phyloP scores from a whole-genome alignment of 106 monocot species.

The Xerophyta viscosa region DNA sequence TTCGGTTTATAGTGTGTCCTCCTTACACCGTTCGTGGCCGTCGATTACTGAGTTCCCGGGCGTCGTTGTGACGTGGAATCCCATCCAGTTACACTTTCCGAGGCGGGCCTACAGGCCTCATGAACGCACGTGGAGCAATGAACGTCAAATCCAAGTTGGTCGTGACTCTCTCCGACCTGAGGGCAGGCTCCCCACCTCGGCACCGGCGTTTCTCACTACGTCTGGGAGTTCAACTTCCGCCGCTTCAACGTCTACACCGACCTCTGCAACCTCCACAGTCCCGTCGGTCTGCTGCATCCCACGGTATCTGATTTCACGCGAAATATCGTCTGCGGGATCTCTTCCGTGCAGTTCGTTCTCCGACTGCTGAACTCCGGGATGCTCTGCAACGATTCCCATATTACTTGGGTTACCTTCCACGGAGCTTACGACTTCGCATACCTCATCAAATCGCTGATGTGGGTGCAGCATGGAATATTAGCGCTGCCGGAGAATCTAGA shows the following conservation, averaged over 20 bases:
- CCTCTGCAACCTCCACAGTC: constrained; percentile 7
- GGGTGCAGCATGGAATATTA: constrained; percentile 13
- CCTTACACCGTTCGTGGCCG: constrained; percentile 22
- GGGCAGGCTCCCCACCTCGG: constrained; percentile 6
- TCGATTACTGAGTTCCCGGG: constrained; percentile 46
- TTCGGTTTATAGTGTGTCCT: constrained; percentile 17
- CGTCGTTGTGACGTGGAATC: no score
- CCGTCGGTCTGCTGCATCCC: constrained; percentile 10
- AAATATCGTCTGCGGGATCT: constrained; percentile 20
- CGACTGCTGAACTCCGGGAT: constrained; percentile 31
- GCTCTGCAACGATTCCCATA: constrained; percentile 11
- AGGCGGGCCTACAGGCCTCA: constrained; percentile 18
- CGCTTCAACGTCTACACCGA: no score
- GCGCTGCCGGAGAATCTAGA: constrained; percentile 2
- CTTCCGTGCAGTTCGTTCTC: constrained; percentile 18
- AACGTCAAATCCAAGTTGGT: constrained; percentile 44
- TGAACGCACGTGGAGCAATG: constrained; percentile 47
- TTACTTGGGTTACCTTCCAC: constrained; percentile 34
- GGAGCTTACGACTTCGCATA: no score
- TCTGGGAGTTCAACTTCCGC: constrained; percentile 44
- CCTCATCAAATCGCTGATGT: constrained; percentile 31
- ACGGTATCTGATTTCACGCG: constrained; percentile 28
- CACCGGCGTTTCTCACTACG: background rate
- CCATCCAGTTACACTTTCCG: constrained; percentile 12
- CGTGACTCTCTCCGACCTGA: constrained; percentile 36